Evolutionary conservation across 768 basidiomycete genomes (phyloP).

Genomic region (Tylopilus rubrobrunneus): DNA sequence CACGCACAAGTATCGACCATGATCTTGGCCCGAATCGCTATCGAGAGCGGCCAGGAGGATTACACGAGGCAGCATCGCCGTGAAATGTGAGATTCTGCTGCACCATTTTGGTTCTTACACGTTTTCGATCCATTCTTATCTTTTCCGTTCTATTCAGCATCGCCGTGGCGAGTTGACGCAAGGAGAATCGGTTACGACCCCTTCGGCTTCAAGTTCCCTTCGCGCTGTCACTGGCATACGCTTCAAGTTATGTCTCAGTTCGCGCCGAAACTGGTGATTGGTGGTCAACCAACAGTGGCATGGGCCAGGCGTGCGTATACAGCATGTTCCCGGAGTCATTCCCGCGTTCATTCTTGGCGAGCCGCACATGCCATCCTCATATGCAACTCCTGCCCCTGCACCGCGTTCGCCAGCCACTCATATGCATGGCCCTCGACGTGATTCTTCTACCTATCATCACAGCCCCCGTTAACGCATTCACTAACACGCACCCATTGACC

Average conservation of each 20-base stretch:
- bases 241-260: neutral
- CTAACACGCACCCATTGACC: constrained; percentile 7
- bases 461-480: constrained; percentile 4
- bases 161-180: neutral
- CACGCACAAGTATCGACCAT: neutral
- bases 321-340: constrained; percentile 11
- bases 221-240: neutral
- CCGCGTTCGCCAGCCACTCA: constrained; percentile 17
- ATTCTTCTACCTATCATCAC: neutral
- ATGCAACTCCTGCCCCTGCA: constrained; percentile 16
- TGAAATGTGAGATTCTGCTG: constrained; percentile 11
- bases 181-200: neutral
- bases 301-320: constrained; percentile 4
- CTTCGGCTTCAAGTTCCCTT: neutral
- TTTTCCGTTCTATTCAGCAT: neutral
- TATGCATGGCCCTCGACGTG: constrained; percentile 2
- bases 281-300: neutral
- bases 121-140: constrained; percentile 9
- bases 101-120: neutral
- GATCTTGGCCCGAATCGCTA: neutral
- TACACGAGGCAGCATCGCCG: constrained; percentile 19
- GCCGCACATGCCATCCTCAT: constrained; percentile 11
- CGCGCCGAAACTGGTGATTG: neutral
- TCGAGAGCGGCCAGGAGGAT: constrained; percentile 17
- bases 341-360: constrained; percentile 14